Evolutionary conservation across 352 stramenopile species (phyloP).

Genomic region (Pythium monospermum): DNA sequence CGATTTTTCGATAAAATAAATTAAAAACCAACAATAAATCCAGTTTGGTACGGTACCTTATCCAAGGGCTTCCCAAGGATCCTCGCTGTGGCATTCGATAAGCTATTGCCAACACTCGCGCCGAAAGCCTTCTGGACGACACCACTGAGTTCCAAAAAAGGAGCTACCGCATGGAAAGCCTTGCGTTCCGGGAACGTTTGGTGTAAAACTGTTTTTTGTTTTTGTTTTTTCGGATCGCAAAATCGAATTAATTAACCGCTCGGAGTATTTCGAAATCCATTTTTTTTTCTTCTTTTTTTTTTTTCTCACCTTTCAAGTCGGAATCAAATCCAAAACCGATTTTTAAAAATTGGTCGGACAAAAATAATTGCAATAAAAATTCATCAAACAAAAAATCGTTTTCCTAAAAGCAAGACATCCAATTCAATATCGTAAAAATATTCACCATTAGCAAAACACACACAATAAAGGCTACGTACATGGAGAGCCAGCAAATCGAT

Average conservation of each 20-base stretch:
- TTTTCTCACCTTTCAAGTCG: constrained; percentile 60
- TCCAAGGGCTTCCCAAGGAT: constrained; percentile 57
- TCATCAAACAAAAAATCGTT: constrained; percentile 39
- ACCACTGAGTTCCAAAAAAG: constrained; percentile 50
- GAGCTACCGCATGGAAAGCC: constrained; percentile 28
- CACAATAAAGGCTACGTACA: constrained; percentile 23
- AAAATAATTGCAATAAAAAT: constrained; percentile 38
- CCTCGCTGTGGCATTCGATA: constrained; percentile 33
- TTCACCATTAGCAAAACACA: not conserved
- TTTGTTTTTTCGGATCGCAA: no score
- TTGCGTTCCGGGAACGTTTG: constrained; percentile 59
- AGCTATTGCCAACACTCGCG: constrained; percentile 26
- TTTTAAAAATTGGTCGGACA: constrained; percentile 34
- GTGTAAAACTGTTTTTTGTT: constrained; percentile 49
- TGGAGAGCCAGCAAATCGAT: constrained; percentile 55
- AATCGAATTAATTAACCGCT: no score
- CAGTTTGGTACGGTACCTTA: constrained; percentile 32
- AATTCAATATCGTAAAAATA: not conserved
- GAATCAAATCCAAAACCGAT: constrained; percentile 65
- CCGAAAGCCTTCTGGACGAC: constrained; percentile 25
- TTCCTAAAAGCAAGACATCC: constrained; percentile 20
- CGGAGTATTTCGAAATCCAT: no score
- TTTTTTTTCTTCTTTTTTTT: no score
- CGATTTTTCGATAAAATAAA: no score
- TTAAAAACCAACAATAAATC: no score